Percentiles rank a stretch among this genome's conserved stretches.
Evolutionary conservation across 1,284 basidiomycete genomes (phyloP).

Genomic region (Sphaerobolus stellatus): DNA sequence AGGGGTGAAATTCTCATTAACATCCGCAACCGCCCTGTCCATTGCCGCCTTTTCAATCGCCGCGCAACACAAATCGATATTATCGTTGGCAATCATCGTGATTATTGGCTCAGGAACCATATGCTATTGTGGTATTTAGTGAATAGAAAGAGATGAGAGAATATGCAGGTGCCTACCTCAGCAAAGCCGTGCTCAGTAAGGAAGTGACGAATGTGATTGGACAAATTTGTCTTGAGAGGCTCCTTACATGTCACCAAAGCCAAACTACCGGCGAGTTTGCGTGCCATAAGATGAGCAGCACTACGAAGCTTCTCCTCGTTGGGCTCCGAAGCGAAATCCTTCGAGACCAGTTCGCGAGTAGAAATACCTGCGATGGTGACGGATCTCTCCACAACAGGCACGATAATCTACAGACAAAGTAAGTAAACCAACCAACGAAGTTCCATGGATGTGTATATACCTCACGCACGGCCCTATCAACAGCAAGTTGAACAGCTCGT

Average conservation of each 20-base stretch:
- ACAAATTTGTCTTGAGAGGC: constrained; percentile 90
- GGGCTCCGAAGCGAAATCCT: constrained; percentile 95
- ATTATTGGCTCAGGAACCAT: constrained; percentile 71
- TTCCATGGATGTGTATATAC: constrained; percentile 38
- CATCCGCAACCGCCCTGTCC: constrained; percentile 94
- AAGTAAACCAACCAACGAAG: constrained; percentile 5
- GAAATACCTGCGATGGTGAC: constrained; percentile 99
- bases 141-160: not conserved
- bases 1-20: constrained; percentile 84
- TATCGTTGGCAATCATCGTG: constrained; percentile 85
- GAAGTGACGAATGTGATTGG: constrained; percentile 82
- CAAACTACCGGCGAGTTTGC: constrained; percentile 94
- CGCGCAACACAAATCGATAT: constrained; percentile 90
- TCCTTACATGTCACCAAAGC: constrained; percentile 99
- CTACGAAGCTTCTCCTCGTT: constrained; percentile 90
- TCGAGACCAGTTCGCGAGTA: constrained; percentile 91
- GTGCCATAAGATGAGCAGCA: constrained; percentile 95
- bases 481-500: constrained; percentile 87
- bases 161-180: constrained; percentile 52
- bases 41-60: constrained; percentile 98
- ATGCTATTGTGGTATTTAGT: constrained; percentile 35
- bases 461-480: constrained; percentile 95
- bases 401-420: constrained; percentile 69
- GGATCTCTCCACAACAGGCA: constrained; percentile 97
- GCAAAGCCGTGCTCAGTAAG: constrained; percentile 84